Base-by-base conservation (phyloP, 2,329 filamentous ascomycete species). In the Juglanconis juglandina region DNA sequence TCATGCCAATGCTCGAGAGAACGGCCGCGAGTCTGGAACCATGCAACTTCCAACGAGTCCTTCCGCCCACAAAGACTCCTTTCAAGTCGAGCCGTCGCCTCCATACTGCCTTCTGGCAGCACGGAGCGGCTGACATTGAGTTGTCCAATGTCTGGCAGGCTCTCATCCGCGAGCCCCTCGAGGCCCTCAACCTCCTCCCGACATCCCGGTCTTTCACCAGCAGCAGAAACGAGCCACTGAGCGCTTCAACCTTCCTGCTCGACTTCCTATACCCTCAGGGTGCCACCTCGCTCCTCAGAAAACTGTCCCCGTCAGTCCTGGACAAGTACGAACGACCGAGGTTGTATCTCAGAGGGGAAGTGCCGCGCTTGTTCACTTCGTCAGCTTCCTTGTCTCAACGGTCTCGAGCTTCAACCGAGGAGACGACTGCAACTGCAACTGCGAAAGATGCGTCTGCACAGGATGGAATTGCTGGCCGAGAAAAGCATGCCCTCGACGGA, bases 201-300 rank as follows among this genome's bases (percentile, higher is more conserved):
- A 53, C 60, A 65, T 54, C 64, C 56, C 58, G 46, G 30, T 47
- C 42, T 62, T 68, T 59, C 59, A 3, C 14, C 9, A 32, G 7
- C 17, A 11, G 14, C 68, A 68, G 48, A 64, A 65, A 9, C 51
- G 65, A 70, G 63, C 68, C 70, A 2, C 66, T 81, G 58, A 71
- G 72, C 44, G 77, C 81, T 34, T 83, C 82, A 4, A 67, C 76
- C 8, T 79, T 83, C 58, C 71, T 82, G 52, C 77, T 86, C 68
- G 83, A 85, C 68, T 85, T 85, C 57, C 70, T 85, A 8, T 85
- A 84, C 56, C 82, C 82, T 5, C 76, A 67, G 39, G 77, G 76
- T 9, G 75, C 80, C 10, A 59, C 77, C 11, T 71, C 75, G 13
- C 70, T 81, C 5, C 66, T 82, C 61, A 76, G 77, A 47, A 75